Evolutionary conservation across 2,329 filamentous ascomycete species (phyloP).

Genomic region (Calonectria hawksworthii): DNA sequence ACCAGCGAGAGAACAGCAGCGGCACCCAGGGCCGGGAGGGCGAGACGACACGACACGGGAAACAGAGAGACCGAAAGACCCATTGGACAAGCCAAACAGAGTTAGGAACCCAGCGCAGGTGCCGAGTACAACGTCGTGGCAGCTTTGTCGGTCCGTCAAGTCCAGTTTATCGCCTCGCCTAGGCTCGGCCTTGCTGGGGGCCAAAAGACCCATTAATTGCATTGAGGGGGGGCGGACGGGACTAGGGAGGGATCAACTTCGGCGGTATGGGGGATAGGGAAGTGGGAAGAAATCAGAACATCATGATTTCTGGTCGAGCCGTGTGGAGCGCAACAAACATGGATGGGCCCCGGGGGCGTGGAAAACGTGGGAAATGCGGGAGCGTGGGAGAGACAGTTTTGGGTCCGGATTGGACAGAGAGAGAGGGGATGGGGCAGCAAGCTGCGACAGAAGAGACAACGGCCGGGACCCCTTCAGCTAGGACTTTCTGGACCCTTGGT

Average conservation of each 20-base stretch:
- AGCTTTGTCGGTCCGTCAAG: slow-evolving; percentile 6
- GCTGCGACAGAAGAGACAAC: neutral
- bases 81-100: neutral
- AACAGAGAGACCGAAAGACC: neutral
- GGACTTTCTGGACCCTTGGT: slow-evolving; percentile 2
- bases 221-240: neutral
- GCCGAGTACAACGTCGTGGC: slow-evolving; percentile 6
- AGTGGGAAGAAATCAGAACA: neutral
- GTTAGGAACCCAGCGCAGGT: neutral
- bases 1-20: neutral
- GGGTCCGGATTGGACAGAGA: neutral
- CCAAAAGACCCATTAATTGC: neutral
- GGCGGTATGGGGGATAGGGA: slow-evolving; percentile 12
- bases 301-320: slow-evolving; percentile 1
- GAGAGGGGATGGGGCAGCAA: too few species aligned
- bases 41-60: neutral
- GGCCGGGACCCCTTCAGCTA: neutral
- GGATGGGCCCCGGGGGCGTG: slow-evolving; percentile 10
- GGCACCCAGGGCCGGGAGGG: neutral
- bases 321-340: neutral
- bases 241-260: neutral
- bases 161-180: slow-evolving; percentile 6
- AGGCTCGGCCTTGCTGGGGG: slow-evolving; percentile 16
- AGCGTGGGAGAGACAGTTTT: slow-evolving; percentile 13
- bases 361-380: slow-evolving; percentile 19